Evolutionary conservation across 768 basidiomycete species (phyloP).

Genomic region (Amanita pallidorosea): DNA sequence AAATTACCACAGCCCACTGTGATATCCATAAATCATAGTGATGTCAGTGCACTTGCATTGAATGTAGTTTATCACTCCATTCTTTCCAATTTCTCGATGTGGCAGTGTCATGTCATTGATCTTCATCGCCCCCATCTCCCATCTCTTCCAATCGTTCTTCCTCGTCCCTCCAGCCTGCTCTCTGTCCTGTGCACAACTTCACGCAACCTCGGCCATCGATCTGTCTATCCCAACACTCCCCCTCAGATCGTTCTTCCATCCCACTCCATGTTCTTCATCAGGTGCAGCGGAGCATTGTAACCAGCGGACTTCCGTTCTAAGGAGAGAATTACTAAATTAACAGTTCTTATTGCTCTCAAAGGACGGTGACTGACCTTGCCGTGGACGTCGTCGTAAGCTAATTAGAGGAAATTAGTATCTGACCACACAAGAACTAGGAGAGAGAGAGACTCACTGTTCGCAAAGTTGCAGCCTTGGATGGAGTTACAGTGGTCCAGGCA

Average conservation of each 20-base stretch:
- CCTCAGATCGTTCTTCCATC: not conserved
- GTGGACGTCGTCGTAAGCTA: constrained; percentile 24
- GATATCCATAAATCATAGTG: too few species aligned
- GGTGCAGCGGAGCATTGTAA: constrained; percentile 17
- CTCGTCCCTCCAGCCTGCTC: too few species aligned
- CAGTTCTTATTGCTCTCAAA: not conserved
- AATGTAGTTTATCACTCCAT: too few species aligned
- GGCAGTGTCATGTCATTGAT: too few species aligned
- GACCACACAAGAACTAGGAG: constrained; percentile 15
- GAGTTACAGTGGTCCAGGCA: not conserved
- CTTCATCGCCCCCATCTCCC: too few species aligned
- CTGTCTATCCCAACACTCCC: constrained; percentile 5
- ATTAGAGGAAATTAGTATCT: constrained; percentile 16
- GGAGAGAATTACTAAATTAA: not conserved
- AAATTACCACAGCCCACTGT: too few species aligned
- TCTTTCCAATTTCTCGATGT: too few species aligned
- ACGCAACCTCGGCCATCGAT: not conserved
- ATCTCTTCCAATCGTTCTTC: too few species aligned
- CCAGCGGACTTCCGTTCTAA: constrained; percentile 22
- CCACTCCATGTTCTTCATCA: constrained; percentile 1
- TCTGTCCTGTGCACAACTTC: not conserved
- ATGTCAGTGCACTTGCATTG: too few species aligned
- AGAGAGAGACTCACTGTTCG: not conserved
- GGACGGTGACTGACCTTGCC: constrained; percentile 17
- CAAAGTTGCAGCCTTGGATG: not conserved